phyloP scores from a whole-genome alignment of 345 rosid species.

The Murraya paniculata region DNA sequence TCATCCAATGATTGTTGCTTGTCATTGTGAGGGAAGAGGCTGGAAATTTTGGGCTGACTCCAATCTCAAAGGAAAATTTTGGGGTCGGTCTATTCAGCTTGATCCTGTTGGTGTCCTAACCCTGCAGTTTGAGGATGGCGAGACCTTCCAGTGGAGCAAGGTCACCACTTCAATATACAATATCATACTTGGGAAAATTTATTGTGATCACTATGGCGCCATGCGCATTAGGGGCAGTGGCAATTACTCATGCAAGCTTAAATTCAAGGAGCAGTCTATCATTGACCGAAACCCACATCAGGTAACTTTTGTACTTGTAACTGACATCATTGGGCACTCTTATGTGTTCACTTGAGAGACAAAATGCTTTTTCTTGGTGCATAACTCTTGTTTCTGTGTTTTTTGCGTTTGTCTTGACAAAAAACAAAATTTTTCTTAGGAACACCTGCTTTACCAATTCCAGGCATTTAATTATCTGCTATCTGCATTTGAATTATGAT shows the following conservation, averaged over 20 bases:
- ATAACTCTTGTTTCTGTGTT: not conserved
- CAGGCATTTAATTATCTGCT: not conserved
- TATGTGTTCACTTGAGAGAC: not conserved
- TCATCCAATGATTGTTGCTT: constrained; percentile 96
- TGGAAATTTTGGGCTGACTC: constrained; percentile 99
- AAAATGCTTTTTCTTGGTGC: not conserved
- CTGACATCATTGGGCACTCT: constrained; percentile 3
- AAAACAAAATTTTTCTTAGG: not conserved
- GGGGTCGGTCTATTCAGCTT: constrained; percentile 98
- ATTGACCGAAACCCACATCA: constrained; percentile 98
- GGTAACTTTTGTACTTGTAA: constrained; percentile 38
- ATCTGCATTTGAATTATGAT: not conserved
- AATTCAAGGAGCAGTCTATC: constrained; percentile 98
- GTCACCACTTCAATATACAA: constrained; percentile 98
- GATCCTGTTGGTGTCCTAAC: constrained; percentile 93
- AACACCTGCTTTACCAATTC: not conserved
- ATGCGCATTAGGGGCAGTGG: constrained; percentile 93
- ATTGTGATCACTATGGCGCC: constrained; percentile 95
- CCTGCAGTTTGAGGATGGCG: constrained; percentile 87
- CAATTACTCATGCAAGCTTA: constrained; percentile 83
- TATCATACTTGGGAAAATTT: constrained; percentile 91
- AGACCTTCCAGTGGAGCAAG: constrained; percentile 94
- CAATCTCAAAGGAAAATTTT: constrained; percentile 95
- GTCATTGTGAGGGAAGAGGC: constrained; percentile 98
- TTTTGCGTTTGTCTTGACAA: not conserved